Evolutionary conservation across 176 grass and related monocot species (phyloP).

Genomic region (Oropetium thomaeum): DNA sequence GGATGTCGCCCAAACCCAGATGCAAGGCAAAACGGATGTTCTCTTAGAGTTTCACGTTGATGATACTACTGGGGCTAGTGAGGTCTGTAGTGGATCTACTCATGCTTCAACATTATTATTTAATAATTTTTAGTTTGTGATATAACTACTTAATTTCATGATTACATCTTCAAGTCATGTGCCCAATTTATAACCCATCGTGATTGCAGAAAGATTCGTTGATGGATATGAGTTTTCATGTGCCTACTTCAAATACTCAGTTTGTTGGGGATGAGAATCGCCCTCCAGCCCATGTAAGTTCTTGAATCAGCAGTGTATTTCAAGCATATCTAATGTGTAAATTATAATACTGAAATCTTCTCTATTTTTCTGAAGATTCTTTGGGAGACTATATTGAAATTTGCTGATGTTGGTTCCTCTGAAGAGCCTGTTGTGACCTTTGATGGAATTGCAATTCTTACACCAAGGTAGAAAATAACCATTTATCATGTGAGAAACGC

Average conservation of each 20-base stretch:
- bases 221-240: slow-evolving; percentile 96
- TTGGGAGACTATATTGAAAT: slow-evolving; percentile 59
- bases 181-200: slow-evolving; percentile 13
- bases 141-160: slow-evolving; percentile 3
- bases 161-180: background rate
- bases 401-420: slow-evolving; percentile 76
- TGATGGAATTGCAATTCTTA: slow-evolving; percentile 97
- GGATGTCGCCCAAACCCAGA: slow-evolving; percentile 94
- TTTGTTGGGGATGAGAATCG: slow-evolving; percentile 74
- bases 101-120: background rate
- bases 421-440: slow-evolving; percentile 85
- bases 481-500: slow-evolving; percentile 14
- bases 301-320: background rate
- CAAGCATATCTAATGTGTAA: slow-evolving; percentile 21
- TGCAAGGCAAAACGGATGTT: slow-evolving; percentile 98
- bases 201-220: slow-evolving; percentile 77
- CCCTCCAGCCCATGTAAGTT: slow-evolving; percentile 76
- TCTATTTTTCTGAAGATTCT: slow-evolving; percentile 52
- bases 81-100: slow-evolving; percentile 44
- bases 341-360: slow-evolving; percentile 3
- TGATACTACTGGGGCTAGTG: slow-evolving; percentile 96
- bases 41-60: slow-evolving; percentile 95
- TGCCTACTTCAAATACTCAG: slow-evolving; percentile 79
- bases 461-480: slow-evolving; percentile 69
- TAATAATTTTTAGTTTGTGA: background rate